Evolutionary conservation across 768 basidiomycete species (phyloP).

Genomic region (Chalciporus piperatus): DNA sequence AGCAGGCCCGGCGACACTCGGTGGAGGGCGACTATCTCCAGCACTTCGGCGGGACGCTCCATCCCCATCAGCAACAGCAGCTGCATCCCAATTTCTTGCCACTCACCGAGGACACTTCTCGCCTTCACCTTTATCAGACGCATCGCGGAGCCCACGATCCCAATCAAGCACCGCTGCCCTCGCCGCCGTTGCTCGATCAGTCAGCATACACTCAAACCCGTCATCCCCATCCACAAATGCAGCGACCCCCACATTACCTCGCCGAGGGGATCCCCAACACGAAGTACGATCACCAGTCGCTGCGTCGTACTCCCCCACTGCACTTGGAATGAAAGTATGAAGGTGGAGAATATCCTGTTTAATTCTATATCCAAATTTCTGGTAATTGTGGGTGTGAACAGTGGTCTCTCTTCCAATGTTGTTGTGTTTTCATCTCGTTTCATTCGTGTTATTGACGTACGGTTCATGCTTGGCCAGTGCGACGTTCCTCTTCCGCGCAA

Average conservation of each 20-base stretch:
- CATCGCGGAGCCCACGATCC: conserved; percentile 35
- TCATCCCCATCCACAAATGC: conserved; percentile 34
- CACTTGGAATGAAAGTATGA: conserved; percentile 49
- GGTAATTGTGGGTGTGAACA: conserved; percentile 28
- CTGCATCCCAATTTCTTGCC: conserved; percentile 27
- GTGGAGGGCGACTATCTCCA: conserved; percentile 38
- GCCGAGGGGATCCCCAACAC: conserved; percentile 34
- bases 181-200: conserved; percentile 34
- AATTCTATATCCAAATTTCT: conserved; percentile 25
- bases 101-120: conserved; percentile 29
- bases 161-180: conserved; percentile 25
- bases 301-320: conserved; percentile 44
- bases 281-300: conserved; percentile 46
- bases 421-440: background rate
- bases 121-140: conserved; percentile 34
- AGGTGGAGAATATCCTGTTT: conserved; percentile 4
- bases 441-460: background rate
- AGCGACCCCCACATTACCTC: conserved; percentile 33
- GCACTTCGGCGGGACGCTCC: conserved; percentile 34
- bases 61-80: conserved; percentile 28
- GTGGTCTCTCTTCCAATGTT: conserved; percentile 13
- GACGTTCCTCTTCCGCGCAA: conserved; percentile 8
- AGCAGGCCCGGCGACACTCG: conserved; percentile 32
- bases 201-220: conserved; percentile 26
- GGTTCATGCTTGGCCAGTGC: conserved; percentile 7